Base-by-base conservation (phyloP, 768 basidiomycete genomes). In the Podaxis sp. region DNA sequence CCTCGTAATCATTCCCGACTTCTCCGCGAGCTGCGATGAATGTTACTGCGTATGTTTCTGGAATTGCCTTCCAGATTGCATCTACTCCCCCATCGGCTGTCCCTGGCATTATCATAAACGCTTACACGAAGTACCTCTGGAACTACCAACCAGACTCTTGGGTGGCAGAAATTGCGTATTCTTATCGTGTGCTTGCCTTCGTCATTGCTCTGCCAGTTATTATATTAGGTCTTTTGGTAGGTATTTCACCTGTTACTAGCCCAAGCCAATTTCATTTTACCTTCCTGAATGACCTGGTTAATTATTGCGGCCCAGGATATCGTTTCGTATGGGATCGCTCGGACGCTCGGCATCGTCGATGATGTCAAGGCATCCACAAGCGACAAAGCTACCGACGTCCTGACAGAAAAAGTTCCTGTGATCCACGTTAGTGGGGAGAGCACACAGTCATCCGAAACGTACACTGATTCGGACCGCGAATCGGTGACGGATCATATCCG, bases 301-400 rank as follows among this genome's bases (percentile, higher is more conserved):
- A 13, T 38, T 55, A n/a, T 40, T 38, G 7, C 13, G 33, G 12
- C 5, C 47, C 69, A 93, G 91, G 91, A 94, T 71, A 85, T 93
- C 59, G 79, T 85, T 2, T 90, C 92, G 19, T 94, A 93, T 68
- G 85, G 87, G 61, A 90, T 94, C 70, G 92, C 89, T 12, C 87
- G 91, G 62, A 93, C 90, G 5, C 80, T 94, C 55, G 91, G 91
- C 37, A 81, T 91, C 57, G 82, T 90, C 65, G 90, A 91, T 73
- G 83, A 84, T 63, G 85, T 87, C 56, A 88, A 87, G 70, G 88
- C 90, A 0, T 87, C 89, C 12, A 91, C 89, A 25, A 85, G 82
- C 72, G 89, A 88, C 66, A 80, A 79, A 64, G 67, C 74, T 27
- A 79, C 79, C 7, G 72, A 77, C 19, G 75, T 77, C 59, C 64